Evolutionary conservation across 352 stramenopile species (phyloP).

Genomic region (Phytopythium montanum): DNA sequence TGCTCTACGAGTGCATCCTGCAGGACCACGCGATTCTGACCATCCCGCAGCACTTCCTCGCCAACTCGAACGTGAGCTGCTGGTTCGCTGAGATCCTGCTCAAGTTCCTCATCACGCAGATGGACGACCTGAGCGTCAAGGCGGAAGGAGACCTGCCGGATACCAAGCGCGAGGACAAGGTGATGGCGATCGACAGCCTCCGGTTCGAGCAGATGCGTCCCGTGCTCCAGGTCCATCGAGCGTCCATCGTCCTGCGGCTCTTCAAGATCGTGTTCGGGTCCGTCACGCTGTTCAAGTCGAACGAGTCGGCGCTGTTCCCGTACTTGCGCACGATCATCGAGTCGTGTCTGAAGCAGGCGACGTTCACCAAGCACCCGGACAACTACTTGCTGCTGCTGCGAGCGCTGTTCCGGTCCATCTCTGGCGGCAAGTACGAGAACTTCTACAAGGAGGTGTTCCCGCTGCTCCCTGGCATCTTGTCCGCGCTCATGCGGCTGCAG

Average conservation of each 20-base stretch:
- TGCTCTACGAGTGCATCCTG: slow-evolving; percentile 92
- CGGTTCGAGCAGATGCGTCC: slow-evolving; percentile 78
- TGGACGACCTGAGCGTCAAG: slow-evolving; percentile 90
- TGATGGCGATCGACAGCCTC: slow-evolving; percentile 67
- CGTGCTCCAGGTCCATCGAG: slow-evolving; percentile 66
- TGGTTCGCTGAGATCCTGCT: slow-evolving; percentile 95
- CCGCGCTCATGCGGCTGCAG: slow-evolving; percentile 92
- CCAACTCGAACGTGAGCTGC: slow-evolving; percentile 90
- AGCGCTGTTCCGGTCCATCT: slow-evolving; percentile 95
- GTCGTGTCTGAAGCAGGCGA: slow-evolving; percentile 89
- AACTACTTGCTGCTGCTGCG: slow-evolving; percentile 95
- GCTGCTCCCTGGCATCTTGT: slow-evolving; percentile 91
- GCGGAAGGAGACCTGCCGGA: slow-evolving; percentile 74
- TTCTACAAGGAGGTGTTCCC: slow-evolving; percentile 97
- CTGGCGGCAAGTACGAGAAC: slow-evolving; percentile 97
- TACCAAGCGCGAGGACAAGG: slow-evolving; percentile 68
- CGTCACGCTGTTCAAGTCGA: slow-evolving; percentile 94
- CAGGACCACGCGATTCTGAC: slow-evolving; percentile 92
- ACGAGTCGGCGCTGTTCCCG: slow-evolving; percentile 93
- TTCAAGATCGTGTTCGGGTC: slow-evolving; percentile 97
- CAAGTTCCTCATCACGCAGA: slow-evolving; percentile 93
- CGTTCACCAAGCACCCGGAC: slow-evolving; percentile 88
- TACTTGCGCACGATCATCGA: slow-evolving; percentile 94
- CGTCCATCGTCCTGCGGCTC: slow-evolving; percentile 88
- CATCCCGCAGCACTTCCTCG: slow-evolving; percentile 94